These are phyloP conservation scores for Boletus eberwhitei DNA, from an alignment of 768 basidiomycete genomes.

Conservation along the genomic window DNA sequence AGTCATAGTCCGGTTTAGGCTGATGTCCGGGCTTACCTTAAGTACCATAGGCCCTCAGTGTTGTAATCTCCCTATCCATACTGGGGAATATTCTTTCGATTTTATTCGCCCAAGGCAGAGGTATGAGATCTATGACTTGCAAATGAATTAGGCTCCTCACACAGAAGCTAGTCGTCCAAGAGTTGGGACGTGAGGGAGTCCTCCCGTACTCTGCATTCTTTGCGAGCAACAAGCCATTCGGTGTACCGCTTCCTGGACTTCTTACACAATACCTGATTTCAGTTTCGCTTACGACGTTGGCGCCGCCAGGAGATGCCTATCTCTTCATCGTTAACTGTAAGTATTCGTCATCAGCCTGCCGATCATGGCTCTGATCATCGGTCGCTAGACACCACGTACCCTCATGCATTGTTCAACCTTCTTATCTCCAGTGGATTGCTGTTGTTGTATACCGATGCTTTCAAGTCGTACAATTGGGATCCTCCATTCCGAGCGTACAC, in stretches of 20 bases:
- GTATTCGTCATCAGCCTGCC: constrained; percentile 19
- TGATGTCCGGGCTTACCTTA: constrained; percentile 1
- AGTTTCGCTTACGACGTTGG: constrained; percentile 47
- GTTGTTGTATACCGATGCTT: constrained; percentile 50
- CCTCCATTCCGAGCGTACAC: constrained; percentile 64
- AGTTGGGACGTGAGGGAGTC: constrained; percentile 68
- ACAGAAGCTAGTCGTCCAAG: constrained; percentile 54
- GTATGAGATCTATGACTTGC: constrained; percentile 32
- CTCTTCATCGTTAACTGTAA: constrained; percentile 64
- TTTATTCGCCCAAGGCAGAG: constrained; percentile 65
- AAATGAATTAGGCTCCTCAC: constrained; percentile 2
- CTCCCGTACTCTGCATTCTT: constrained; percentile 66
- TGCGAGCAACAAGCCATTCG: constrained; percentile 68
- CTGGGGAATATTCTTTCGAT: constrained; percentile 62
- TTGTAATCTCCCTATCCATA: constrained; percentile 60
- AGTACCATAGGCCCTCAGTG: constrained; percentile 48
- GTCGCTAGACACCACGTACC: constrained; percentile 53
- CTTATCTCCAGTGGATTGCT: constrained; percentile 60
- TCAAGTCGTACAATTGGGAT: constrained; percentile 49
- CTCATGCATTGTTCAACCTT: constrained; percentile 53
- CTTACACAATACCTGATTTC: constrained; percentile 62
- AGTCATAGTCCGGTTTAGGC: background rate
- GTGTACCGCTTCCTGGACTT: constrained; percentile 61
- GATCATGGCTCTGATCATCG: background rate
- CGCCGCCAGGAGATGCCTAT: constrained; percentile 74